A percentile compares a stretch with the other conserved stretches of the same genome.
Evolutionary conservation across 768 basidiomycete genomes (phyloP).

Genomic region (Filobasidium wieringae): DNA sequence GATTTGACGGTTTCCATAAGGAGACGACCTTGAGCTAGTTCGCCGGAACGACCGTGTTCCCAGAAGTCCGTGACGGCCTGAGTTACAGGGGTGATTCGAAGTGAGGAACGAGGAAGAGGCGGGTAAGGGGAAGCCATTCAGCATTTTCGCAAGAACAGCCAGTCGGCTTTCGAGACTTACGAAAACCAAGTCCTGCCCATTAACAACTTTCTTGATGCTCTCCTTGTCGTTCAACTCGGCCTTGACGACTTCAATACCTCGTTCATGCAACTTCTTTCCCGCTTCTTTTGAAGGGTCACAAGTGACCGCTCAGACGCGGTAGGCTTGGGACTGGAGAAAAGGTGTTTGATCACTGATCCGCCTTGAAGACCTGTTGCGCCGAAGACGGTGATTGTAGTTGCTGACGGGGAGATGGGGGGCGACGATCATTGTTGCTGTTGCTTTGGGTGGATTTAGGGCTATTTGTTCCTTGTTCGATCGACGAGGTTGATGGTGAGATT

Average conservation of each 20-base stretch:
- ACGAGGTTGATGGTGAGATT: too few relatives aligned
- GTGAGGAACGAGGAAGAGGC: neutral
- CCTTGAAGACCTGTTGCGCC: slow-evolving; percentile 27
- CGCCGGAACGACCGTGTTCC: slow-evolving; percentile 7
- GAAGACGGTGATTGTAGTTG: slow-evolving; percentile 17
- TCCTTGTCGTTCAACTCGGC: slow-evolving; percentile 20
- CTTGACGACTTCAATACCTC: slow-evolving; percentile 17
- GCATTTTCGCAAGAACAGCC: neutral
- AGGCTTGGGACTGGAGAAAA: slow-evolving; percentile 17
- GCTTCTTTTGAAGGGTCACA: slow-evolving; percentile 15
- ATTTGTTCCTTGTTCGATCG: too few relatives aligned
- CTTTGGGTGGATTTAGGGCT: too few relatives aligned
- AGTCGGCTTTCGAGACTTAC: neutral
- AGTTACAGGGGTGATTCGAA: neutral
- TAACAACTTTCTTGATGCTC: slow-evolving; percentile 18
- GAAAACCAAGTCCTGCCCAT: slow-evolving; percentile 26
- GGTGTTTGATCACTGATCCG: slow-evolving; percentile 17
- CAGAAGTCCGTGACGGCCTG: slow-evolving; percentile 16
- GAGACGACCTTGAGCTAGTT: slow-evolving; percentile 7
- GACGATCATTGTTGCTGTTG: slow-evolving; percentile 2
- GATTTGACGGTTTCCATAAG: slow-evolving; percentile 12
- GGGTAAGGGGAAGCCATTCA: neutral
- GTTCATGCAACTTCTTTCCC: slow-evolving; percentile 9
- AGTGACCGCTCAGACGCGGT: slow-evolving; percentile 24
- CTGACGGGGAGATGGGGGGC: slow-evolving; percentile 5